Conservation (phyloP, 2,329 filamentous ascomycete species). For the Aspergillus sp. region DNA sequence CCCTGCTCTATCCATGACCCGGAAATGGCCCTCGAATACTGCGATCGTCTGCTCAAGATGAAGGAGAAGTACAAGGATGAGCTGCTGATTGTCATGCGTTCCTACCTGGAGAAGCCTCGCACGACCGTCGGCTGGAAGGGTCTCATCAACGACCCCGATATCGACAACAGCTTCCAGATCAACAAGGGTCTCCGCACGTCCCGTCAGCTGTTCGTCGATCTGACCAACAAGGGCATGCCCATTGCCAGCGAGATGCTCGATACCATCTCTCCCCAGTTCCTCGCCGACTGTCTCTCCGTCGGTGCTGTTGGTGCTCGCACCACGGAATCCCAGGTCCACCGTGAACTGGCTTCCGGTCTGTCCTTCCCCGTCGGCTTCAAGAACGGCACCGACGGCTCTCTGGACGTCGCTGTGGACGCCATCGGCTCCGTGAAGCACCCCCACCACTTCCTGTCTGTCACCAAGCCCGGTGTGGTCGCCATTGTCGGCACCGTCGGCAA, state of each 20-base stretch:
- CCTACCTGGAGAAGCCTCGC: conserved; percentile 96
- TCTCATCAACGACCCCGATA: conserved; percentile 96
- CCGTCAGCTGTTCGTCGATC: conserved; percentile 86
- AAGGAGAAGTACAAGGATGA: conserved; percentile 88
- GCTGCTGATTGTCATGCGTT: conserved; percentile 93
- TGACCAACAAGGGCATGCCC: conserved; percentile 90
- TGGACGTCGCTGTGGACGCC: conserved; percentile 89
- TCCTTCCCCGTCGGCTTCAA: conserved; percentile 99
- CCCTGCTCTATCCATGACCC: conserved; percentile 98
- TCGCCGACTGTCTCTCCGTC: conserved; percentile 86
- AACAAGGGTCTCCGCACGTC: conserved; percentile 91
- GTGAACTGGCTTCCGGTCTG: conserved; percentile 88
- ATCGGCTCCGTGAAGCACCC: conserved; percentile 89
- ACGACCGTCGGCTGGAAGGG: conserved; percentile 99
- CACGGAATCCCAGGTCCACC: conserved; percentile 92
- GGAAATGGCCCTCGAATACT: conserved; percentile 86
- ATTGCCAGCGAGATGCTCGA: conserved; percentile 97
- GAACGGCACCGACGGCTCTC: conserved; percentile 92
- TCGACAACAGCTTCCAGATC: conserved; percentile 98
- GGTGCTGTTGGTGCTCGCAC: conserved; percentile 95
- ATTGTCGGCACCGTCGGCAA: conserved; percentile 95
- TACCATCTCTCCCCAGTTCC: conserved; percentile 95
- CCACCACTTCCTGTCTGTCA: conserved; percentile 96
- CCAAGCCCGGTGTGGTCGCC: conserved; percentile 90
- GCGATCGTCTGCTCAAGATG: conserved; percentile 73